Conservation (phyloP, 176 grass and related monocot species). For the Oryza longistaminata region DNA sequence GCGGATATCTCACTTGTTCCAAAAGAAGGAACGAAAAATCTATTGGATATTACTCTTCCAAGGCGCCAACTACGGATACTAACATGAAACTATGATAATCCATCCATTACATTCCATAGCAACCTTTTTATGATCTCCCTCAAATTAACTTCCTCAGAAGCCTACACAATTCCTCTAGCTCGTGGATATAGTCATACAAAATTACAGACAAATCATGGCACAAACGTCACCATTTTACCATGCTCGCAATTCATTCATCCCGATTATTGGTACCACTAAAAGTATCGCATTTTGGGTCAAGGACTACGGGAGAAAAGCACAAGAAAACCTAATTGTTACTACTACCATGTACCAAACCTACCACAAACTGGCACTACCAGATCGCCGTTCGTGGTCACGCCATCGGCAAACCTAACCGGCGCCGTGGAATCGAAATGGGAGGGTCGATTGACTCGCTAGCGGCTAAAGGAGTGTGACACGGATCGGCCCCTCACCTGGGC, state of each 20-base stretch:
- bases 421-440: background rate
- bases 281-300: background rate
- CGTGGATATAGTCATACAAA: background rate
- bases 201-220: background rate
- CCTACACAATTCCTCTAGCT: background rate
- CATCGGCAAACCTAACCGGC: background rate
- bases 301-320: background rate
- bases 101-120: background rate
- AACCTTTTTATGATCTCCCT: background rate
- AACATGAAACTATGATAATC: background rate
- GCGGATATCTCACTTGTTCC: background rate
- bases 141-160: background rate
- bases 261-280: background rate
- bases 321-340: background rate
- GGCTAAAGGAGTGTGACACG: background rate
- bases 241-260: background rate
- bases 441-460: background rate
- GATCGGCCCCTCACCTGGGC: conserved; percentile 43
- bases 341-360: background rate
- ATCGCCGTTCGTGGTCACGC: conserved; percentile 25
- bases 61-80: background rate
- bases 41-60: background rate
- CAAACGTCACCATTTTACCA: background rate
- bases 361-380: background rate
- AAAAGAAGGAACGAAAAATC: background rate